These are phyloP conservation scores for Lachancea sp. DNA, from an alignment of 805 yeast species.

Conservation along the genomic window DNA sequence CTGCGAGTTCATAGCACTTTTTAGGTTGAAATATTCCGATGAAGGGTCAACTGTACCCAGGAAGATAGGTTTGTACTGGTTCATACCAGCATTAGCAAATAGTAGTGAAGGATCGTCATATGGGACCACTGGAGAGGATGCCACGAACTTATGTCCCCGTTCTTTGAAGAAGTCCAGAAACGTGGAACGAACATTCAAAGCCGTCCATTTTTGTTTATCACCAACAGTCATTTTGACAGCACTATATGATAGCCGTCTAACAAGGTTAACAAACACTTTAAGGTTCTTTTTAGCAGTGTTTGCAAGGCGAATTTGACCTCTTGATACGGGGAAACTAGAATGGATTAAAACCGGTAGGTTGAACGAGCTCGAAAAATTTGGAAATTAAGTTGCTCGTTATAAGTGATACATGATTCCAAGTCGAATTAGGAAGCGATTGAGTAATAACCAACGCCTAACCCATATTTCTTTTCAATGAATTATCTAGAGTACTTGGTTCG, in stretches of 20 bases:
- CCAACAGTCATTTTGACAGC: slow-evolving; percentile 27
- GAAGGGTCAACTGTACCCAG: slow-evolving; percentile 96
- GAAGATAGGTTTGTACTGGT: slow-evolving; percentile 96
- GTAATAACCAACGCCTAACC: too few relatives aligned
- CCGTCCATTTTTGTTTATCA: slow-evolving; percentile 42
- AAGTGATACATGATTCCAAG: too few relatives aligned
- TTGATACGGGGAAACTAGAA: background rate
- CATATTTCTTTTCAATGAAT: too few relatives aligned
- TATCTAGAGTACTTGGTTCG: too few relatives aligned
- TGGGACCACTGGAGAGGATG: slow-evolving; percentile 93
- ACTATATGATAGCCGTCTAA: slow-evolving; percentile 8
- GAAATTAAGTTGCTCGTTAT: too few relatives aligned
- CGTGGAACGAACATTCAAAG: slow-evolving; percentile 62
- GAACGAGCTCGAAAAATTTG: too few relatives aligned
- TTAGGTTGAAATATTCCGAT: slow-evolving; percentile 74
- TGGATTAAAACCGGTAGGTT: too few relatives aligned
- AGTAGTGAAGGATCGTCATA: slow-evolving; percentile 95
- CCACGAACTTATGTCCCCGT: slow-evolving; percentile 70
- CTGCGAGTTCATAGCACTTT: slow-evolving; percentile 91
- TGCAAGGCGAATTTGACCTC: background rate
- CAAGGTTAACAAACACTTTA: slow-evolving; percentile 7
- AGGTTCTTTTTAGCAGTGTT: background rate
- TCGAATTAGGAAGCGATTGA: too few relatives aligned
- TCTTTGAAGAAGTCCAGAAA: slow-evolving; percentile 75
- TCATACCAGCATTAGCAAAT: slow-evolving; percentile 99